Evolutionary conservation across 2,329 filamentous ascomycete species (phyloP).

Genomic region (Fusarium sp.): DNA sequence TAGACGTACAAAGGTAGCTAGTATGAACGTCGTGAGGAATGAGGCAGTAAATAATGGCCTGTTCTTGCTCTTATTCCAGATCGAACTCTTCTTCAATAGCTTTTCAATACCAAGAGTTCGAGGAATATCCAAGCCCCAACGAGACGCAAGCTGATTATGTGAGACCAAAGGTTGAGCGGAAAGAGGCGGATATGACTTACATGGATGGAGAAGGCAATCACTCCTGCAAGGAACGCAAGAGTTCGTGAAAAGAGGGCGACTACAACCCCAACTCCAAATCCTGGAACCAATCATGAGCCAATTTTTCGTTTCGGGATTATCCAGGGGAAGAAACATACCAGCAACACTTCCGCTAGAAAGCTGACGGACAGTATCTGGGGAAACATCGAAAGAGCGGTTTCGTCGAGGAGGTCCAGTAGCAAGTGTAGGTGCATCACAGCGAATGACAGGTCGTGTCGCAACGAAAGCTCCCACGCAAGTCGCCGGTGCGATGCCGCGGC

Average conservation of each 20-base stretch:
- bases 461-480: conserved; percentile 46
- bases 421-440: conserved; percentile 47
- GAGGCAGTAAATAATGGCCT: conserved; percentile 74
- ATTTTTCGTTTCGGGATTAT: not conserved
- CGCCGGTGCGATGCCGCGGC: conserved; percentile 45
- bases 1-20: conserved; percentile 66
- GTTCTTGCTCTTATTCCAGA: conserved; percentile 64
- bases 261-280: conserved; percentile 71
- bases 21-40: conserved; percentile 78
- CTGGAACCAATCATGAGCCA: conserved; percentile 52
- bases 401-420: conserved; percentile 30
- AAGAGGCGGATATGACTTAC: conserved; percentile 55
- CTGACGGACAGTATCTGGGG: conserved; percentile 57
- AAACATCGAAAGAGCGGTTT: conserved; percentile 35
- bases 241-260: conserved; percentile 78
- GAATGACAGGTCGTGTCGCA: conserved; percentile 43
- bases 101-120: conserved; percentile 54
- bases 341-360: conserved; percentile 66
- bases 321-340: conserved; percentile 51
- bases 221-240: conserved; percentile 73
- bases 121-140: conserved; percentile 57
- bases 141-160: conserved; percentile 55
- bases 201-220: conserved; percentile 72
- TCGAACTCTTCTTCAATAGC: conserved; percentile 52
- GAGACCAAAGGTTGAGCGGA: conserved; percentile 3